A percentile compares a stretch with the other conserved stretches of the same genome.
phyloP scores from a whole-genome alignment of 257 asterid genomes.

The Ligustrum vulgare region DNA sequence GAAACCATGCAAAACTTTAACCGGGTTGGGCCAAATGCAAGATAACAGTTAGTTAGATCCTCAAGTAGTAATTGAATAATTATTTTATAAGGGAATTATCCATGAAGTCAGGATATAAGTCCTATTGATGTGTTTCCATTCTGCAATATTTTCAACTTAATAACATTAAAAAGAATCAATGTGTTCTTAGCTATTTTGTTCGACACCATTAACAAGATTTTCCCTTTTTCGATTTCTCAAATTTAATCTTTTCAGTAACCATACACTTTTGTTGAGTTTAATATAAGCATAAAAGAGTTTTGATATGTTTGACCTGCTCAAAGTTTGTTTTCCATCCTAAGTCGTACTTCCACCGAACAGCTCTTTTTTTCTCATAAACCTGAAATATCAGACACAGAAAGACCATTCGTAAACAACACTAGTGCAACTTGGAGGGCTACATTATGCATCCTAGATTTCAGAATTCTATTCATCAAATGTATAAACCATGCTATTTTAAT shows the following conservation, averaged over 20 bases:
- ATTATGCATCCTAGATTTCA: conserved; percentile 12
- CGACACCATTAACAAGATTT: background rate
- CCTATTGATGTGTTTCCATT: background rate
- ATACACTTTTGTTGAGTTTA: background rate
- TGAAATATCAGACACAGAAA: conserved; percentile 30
- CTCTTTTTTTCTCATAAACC: conserved; percentile 79
- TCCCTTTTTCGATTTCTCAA: background rate
- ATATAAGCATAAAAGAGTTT: background rate
- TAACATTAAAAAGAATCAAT: background rate
- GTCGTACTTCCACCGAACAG: conserved; percentile 65
- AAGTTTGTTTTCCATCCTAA: conserved; percentile 73
- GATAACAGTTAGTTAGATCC: background rate
- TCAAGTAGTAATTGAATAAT: background rate
- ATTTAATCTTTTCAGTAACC: background rate
- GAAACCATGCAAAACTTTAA: too few relatives aligned
- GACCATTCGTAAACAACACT: conserved; percentile 4
- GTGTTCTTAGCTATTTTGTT: background rate
- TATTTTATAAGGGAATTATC: too few relatives aligned
- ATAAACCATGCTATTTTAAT: background rate
- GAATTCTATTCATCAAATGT: background rate
- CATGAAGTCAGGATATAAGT: too few relatives aligned
- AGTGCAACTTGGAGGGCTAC: conserved; percentile 15
- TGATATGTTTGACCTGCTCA: conserved; percentile 56
- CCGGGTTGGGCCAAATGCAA: too few relatives aligned
- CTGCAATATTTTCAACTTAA: background rate